Percentiles rank a stretch among this genome's conserved stretches.
These are phyloP conservation scores for Avena insularis DNA, from an alignment of 176 grass and related monocot genomes.

Conservation along the genomic window DNA sequence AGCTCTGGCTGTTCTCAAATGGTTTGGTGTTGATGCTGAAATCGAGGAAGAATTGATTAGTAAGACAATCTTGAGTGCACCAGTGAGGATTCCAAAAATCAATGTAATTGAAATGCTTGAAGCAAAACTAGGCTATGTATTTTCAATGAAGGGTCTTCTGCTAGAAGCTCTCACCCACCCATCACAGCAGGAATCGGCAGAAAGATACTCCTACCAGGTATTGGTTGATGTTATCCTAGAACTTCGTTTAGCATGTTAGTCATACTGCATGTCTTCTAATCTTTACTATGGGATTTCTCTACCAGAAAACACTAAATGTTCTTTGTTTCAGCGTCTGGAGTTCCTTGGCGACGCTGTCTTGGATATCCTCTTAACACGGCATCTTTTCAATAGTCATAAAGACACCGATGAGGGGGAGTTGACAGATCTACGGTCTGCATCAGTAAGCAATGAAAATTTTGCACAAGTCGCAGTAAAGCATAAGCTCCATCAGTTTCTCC, in stretches of 20 bases:
- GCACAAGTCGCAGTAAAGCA: conserved; percentile 81
- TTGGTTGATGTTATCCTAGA: conserved; percentile 28
- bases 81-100: conserved; percentile 58
- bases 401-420: conserved; percentile 74
- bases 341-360: conserved; percentile 92
- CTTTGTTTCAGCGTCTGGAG: conserved; percentile 72
- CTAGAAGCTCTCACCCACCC: conserved; percentile 84
- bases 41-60: conserved; percentile 61
- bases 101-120: conserved; percentile 69
- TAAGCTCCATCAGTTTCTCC: conserved; percentile 76
- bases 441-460: conserved; percentile 92
- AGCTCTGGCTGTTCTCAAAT: conserved; percentile 76
- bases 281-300: conserved; percentile 32
- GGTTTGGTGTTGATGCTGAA: conserved; percentile 72
- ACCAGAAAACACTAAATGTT: conserved; percentile 12
- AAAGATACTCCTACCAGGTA: conserved; percentile 82
- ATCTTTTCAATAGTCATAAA: conserved; percentile 75
- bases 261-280: conserved; percentile 26
- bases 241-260: conserved; percentile 36
- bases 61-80: conserved; percentile 57
- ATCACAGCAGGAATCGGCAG: conserved; percentile 74
- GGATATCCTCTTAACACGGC: conserved; percentile 77
- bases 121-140: conserved; percentile 75
- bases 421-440: conserved; percentile 90
- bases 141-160: conserved; percentile 71